Evolutionary conservation across 2,329 filamentous ascomycete genomes (phyloP), one percentile per base, ranked within the genome.

Genomic region (Alternaria arborescens): DNA sequence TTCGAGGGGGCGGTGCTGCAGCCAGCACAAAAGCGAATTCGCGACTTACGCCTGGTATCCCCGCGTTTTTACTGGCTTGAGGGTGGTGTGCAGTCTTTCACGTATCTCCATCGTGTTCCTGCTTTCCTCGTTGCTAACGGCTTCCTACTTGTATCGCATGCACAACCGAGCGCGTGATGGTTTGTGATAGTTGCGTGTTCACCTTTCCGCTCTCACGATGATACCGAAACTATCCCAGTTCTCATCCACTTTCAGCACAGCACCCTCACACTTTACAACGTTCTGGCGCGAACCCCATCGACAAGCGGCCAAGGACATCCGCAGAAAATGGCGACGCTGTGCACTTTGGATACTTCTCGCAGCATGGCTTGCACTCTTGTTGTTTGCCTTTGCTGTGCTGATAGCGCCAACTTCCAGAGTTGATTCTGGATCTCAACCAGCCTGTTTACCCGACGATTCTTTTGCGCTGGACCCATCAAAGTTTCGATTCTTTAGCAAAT

Each of bases 371-470:
- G 20, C 10, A 2, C 5, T 26, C 30, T n/a, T 58, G 3, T 6
- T 47, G 12, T 3, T 38, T 5, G 12, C 16, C 11, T 11, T 59
- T 18, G 2, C 7, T 11, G 6, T 4, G 26, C n/a, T 55, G 4
- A 36, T 36, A 22, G 20, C 38, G 5, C 5, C 22, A 22, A 34
- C 7, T 8, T 18, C 4, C 6, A 12, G 34, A 0, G 32, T 14
- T 14, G 32, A 6, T 16, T 36, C 32, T 36, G 16, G 5, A 38
- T 18, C 8, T 16, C n/a, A 18, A 11, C 5, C 7, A 8, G 52
- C 62, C 2, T 67, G 62, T 38, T 40, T 57, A 16, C 64, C 67
- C 1, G 67, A 70, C 52, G 56, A 55, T 1, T 22, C 36, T 2
- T 68, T 70, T 26, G 0, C 30, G 1, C 6, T 59, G 5, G 20